Evolutionary conservation across 1,284 basidiomycete genomes (phyloP).

Genomic region (Ceratobasidium papillatum): DNA sequence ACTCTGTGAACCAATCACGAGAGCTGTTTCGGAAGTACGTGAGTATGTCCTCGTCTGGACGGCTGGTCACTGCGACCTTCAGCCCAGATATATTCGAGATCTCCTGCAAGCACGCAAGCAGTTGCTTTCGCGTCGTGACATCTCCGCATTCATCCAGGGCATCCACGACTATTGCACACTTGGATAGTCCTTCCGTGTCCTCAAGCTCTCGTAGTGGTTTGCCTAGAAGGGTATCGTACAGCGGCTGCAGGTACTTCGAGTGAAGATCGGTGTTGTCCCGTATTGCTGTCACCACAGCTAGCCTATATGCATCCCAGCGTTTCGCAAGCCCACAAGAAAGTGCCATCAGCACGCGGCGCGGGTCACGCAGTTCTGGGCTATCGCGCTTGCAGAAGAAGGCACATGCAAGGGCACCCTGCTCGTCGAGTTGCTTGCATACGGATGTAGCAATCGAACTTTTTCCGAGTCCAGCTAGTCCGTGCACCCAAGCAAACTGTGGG

Average conservation of each 20-base stretch:
- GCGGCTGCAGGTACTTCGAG: background rate
- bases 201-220: background rate
- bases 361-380: background rate
- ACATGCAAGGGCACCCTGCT: background rate
- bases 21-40: background rate
- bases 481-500: slow-evolving; percentile 41
- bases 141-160: slow-evolving; percentile 33
- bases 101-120: background rate
- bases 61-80: slow-evolving; percentile 34
- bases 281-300: background rate
- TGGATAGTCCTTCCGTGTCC: background rate
- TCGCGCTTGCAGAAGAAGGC: slow-evolving; percentile 25
- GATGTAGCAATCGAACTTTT: slow-evolving; percentile 11
- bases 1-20: background rate
- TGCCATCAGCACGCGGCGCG: background rate
- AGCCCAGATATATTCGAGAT: background rate
- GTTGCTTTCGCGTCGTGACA: background rate
- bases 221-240: background rate
- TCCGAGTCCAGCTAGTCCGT: slow-evolving; percentile 40
- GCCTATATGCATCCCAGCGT: background rate
- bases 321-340: background rate
- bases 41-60: slow-evolving; percentile 14
- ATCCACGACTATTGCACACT: slow-evolving; percentile 16
- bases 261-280: background rate
- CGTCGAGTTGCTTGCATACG: slow-evolving; percentile 38